These are phyloP conservation scores for Sporothrix mexicana DNA, from an alignment of 2,329 filamentous ascomycete species.

Conservation along the genomic window DNA sequence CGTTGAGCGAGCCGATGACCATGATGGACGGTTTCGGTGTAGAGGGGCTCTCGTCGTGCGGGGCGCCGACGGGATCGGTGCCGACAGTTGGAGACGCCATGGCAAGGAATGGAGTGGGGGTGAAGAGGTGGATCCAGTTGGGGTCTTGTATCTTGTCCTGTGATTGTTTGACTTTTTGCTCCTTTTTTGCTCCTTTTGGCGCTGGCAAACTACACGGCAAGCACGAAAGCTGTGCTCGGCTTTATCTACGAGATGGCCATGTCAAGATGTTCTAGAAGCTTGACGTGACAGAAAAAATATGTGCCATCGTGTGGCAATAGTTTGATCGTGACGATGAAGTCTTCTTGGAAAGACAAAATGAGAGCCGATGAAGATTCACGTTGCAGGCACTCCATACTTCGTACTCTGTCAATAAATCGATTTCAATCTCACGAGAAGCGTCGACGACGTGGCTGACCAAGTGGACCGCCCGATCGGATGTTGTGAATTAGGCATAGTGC, in stretches of 20 bases:
- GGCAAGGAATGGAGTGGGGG: background rate
- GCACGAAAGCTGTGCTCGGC: slow-evolving; percentile 7
- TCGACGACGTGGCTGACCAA: too few relatives aligned
- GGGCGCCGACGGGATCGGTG: background rate
- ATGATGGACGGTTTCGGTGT: slow-evolving; percentile 59
- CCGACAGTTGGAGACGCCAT: slow-evolving; percentile 23
- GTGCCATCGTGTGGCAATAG: background rate
- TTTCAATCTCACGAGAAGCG: too few relatives aligned
- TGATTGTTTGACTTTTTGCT: background rate
- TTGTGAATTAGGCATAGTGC: background rate
- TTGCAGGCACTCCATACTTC: background rate
- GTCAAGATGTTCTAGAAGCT: too few relatives aligned
- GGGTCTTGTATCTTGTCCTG: background rate
- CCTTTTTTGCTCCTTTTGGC: too few relatives aligned
- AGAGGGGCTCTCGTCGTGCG: background rate
- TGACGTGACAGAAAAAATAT: background rate
- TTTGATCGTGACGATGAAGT: background rate
- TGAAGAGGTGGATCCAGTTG: background rate
- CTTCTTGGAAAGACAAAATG: background rate
- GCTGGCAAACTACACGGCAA: background rate
- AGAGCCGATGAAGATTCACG: background rate
- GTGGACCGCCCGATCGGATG: slow-evolving; percentile 12
- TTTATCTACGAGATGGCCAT: slow-evolving; percentile 6
- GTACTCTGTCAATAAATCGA: too few relatives aligned
- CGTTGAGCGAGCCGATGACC: slow-evolving; percentile 90